phyloP scores from a whole-genome alignment of 371 early-diverging fungal genomes.

The Coemansia sp. region DNA sequence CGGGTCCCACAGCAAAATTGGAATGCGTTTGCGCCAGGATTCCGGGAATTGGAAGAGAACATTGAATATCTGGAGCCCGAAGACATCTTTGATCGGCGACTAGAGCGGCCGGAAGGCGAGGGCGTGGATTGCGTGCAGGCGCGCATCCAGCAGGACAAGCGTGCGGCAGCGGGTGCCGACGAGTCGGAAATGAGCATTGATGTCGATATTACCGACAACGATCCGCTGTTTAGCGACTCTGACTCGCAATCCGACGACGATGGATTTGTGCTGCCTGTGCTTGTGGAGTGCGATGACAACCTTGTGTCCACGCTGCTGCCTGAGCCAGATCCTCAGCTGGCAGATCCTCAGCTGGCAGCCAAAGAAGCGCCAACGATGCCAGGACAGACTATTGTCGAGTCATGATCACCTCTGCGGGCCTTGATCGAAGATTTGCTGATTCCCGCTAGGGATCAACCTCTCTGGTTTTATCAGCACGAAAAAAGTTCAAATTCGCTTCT shows the following conservation, averaged over 20 bases:
- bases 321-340: background rate
- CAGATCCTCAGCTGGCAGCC: background rate
- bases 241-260: constrained; percentile 59
- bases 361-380: background rate
- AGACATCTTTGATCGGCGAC: constrained; percentile 80
- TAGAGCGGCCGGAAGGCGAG: constrained; percentile 14
- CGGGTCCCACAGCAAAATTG: constrained; percentile 80
- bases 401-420: too few species aligned
- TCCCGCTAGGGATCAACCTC: too few species aligned
- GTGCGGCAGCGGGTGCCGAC: constrained; percentile 52
- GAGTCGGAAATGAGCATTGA: constrained; percentile 61
- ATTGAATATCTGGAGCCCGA: constrained; percentile 89
- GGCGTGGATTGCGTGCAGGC: constrained; percentile 42
- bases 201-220: constrained; percentile 63
- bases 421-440: background rate
- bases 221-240: constrained; percentile 66
- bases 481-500: too few species aligned
- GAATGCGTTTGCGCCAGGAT: constrained; percentile 92
- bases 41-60: constrained; percentile 88
- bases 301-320: background rate
- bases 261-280: constrained; percentile 44
- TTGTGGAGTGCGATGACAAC: constrained; percentile 15
- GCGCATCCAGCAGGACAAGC: constrained; percentile 54
- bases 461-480: too few species aligned
- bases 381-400: constrained; percentile 1